Conservation (phyloP, 768 basidiomycete genomes). For the Terana coerulea region DNA sequence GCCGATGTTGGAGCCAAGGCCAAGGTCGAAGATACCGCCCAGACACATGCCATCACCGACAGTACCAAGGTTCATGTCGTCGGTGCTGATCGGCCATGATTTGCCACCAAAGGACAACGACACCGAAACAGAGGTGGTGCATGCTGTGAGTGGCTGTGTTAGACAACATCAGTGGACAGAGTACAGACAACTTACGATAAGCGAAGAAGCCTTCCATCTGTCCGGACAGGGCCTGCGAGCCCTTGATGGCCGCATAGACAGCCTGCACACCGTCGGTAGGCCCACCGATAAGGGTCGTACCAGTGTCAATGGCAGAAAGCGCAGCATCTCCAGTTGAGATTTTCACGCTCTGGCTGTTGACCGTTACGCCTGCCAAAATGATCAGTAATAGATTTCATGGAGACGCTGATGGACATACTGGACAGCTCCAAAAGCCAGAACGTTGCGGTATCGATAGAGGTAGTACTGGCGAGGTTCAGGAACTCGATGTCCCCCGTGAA, state of each 20-base stretch:
- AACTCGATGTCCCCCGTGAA: conserved; percentile 75
- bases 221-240: conserved; percentile 41
- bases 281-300: conserved; percentile 90
- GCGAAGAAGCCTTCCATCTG: conserved; percentile 67
- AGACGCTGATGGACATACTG: conserved; percentile 32
- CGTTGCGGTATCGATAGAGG: conserved; percentile 26
- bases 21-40: conserved; percentile 73
- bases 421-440: conserved; percentile 65
- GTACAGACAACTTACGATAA: conserved; percentile 58
- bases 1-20: conserved; percentile 42
- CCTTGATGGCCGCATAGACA: conserved; percentile 66
- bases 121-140: conserved; percentile 49
- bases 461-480: conserved; percentile 38
- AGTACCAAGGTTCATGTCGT: conserved; percentile 78
- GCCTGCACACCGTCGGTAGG: conserved; percentile 55
- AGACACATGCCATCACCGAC: conserved; percentile 46
- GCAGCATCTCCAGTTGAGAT: conserved; percentile 40
- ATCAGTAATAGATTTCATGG: not conserved
- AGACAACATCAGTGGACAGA: conserved; percentile 6
- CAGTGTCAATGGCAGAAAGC: conserved; percentile 87
- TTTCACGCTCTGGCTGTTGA: conserved; percentile 48
- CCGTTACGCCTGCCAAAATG: conserved; percentile 45
- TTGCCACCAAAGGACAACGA: conserved; percentile 76
- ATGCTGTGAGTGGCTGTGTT: conserved; percentile 46
- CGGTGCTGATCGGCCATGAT: conserved; percentile 67